Conservation (phyloP, 164 flowering plant genomes). For the Stephania cephalantha region DNA sequence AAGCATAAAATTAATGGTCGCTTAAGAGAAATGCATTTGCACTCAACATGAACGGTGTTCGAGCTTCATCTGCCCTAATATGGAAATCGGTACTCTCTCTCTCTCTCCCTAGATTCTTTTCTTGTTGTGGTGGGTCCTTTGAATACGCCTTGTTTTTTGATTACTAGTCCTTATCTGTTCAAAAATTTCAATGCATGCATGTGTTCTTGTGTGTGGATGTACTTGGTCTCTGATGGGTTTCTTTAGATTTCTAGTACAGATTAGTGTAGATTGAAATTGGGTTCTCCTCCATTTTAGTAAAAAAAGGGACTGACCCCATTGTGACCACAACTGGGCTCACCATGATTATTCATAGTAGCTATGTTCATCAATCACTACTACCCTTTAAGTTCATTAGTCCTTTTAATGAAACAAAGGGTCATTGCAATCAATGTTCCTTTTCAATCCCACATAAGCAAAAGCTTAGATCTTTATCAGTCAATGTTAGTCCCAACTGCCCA, state of each 20-base stretch:
- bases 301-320: neutral
- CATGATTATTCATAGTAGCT: neutral
- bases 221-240: neutral
- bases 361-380: constrained; percentile 1
- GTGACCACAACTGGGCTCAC: neutral
- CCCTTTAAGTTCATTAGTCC: neutral
- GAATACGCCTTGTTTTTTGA: too few relatives aligned
- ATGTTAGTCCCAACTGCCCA: neutral
- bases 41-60: neutral
- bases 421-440: neutral
- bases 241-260: neutral
- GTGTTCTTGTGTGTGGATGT: neutral
- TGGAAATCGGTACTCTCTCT: constrained; percentile 3
- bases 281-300: neutral
- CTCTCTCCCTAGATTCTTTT: neutral
- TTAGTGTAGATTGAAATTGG: neutral
- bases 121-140: neutral
- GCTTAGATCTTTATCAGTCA: neutral
- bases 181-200: too few relatives aligned
- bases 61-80: neutral
- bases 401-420: constrained; percentile 5
- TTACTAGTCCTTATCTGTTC: too few relatives aligned
- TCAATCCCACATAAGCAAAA: neutral
- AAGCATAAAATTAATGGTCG: too few relatives aligned
- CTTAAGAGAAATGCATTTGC: too few relatives aligned